A percentile compares a stretch with the other conserved stretches of the same genome.
Conservation (phyloP, 495 filamentous ascomycete species). For the Hypoxylon fragiforme region DNA sequence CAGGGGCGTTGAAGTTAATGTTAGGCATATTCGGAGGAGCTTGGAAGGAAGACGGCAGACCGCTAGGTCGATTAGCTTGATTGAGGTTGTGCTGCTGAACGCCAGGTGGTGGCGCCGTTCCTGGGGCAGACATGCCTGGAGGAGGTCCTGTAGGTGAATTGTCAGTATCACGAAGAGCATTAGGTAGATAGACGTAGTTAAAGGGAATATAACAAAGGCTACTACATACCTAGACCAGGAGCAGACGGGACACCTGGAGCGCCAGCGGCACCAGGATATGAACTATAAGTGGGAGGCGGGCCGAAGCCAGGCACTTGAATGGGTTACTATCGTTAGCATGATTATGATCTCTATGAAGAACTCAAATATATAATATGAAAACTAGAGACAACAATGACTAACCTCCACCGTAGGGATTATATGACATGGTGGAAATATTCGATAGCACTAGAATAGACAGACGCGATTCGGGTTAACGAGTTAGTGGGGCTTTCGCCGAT, state of each 20-base stretch:
- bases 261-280: slow-evolving; percentile 66
- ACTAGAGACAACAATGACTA: too few relatives aligned
- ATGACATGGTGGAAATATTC: slow-evolving; percentile 55
- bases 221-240: slow-evolving; percentile 79
- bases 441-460: too few relatives aligned
- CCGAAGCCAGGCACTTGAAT: slow-evolving; percentile 61
- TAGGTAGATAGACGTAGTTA: too few relatives aligned
- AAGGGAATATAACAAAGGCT: slow-evolving; percentile 8
- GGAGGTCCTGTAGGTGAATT: slow-evolving; percentile 54
- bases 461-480: neutral
- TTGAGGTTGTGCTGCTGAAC: slow-evolving; percentile 70
- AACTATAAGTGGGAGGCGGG: slow-evolving; percentile 69
- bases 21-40: slow-evolving; percentile 90
- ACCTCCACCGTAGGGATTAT: slow-evolving; percentile 78
- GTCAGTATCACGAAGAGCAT: slow-evolving; percentile 24
- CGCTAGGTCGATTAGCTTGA: slow-evolving; percentile 74
- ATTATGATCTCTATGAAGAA: slow-evolving; percentile 3
- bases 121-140: slow-evolving; percentile 79
- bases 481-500: neutral
- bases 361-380: too few relatives aligned
- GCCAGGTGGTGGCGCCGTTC: slow-evolving; percentile 75
- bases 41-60: slow-evolving; percentile 84
- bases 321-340: slow-evolving; percentile 12
- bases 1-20: slow-evolving; percentile 97
- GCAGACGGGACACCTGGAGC: slow-evolving; percentile 72